Conservation (phyloP, 495 filamentous ascomycete genomes). For the Physcia stellaris region DNA sequence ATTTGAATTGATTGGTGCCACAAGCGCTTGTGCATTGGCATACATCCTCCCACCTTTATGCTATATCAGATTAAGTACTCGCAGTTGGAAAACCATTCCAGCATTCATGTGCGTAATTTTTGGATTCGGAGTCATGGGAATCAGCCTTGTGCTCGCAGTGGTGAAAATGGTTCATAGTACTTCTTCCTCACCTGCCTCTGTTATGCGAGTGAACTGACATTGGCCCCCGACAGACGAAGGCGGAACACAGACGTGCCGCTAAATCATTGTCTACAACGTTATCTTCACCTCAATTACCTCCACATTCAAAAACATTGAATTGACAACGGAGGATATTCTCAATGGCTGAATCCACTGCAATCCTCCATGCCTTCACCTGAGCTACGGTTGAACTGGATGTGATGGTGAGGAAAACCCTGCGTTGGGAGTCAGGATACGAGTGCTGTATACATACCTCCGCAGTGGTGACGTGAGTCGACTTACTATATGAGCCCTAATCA, state of each 20-base stretch:
- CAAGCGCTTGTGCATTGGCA: conserved; percentile 81
- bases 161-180: conserved; percentile 41
- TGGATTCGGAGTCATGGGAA: conserved; percentile 69
- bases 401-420: too few species aligned
- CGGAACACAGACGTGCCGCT: conserved; percentile 17
- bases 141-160: conserved; percentile 64
- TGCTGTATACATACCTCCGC: too few species aligned
- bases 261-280: too few species aligned
- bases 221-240: conserved; percentile 21
- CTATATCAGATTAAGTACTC: conserved; percentile 79
- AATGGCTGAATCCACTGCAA: too few species aligned
- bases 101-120: conserved; percentile 59
- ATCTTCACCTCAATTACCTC: too few species aligned
- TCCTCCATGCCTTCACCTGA: too few species aligned
- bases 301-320: too few species aligned
- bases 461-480: too few species aligned
- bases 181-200: not conserved
- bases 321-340: too few species aligned
- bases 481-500: too few species aligned
- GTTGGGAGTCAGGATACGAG: too few species aligned
- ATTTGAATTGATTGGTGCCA: conserved; percentile 91
- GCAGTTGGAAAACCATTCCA: conserved; percentile 60
- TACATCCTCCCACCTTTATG: conserved; percentile 93
- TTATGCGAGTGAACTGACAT: not conserved
- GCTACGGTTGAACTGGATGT: too few species aligned